Percentiles rank a stretch among this genome's conserved stretches.
Evolutionary conservation across 768 basidiomycete species (phyloP).

Genomic region (Boletus rufocinnamomeus): DNA sequence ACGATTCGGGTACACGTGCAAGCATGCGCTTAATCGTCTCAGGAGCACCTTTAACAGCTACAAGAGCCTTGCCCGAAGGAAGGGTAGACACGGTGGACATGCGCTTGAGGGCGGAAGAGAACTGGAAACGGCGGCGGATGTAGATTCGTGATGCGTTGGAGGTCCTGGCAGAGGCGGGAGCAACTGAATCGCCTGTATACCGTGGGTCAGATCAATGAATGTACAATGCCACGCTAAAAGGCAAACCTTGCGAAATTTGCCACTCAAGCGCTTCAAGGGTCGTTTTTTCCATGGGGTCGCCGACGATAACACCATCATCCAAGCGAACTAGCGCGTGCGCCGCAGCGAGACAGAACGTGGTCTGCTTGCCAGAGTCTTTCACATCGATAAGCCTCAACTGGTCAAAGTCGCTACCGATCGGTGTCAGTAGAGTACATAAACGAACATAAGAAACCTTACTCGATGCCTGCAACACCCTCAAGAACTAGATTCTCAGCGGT

Average conservation of each 20-base stretch:
- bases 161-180: conserved; percentile 52
- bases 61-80: conserved; percentile 60
- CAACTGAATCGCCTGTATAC: conserved; percentile 60
- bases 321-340: conserved; percentile 94
- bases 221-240: background rate
- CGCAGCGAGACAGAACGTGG: conserved; percentile 85
- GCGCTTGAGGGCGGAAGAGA: conserved; percentile 94
- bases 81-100: conserved; percentile 89
- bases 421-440: conserved; percentile 1
- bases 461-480: conserved; percentile 89
- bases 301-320: conserved; percentile 92
- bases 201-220: background rate
- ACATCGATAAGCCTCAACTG: conserved; percentile 73
- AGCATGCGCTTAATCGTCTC: conserved; percentile 96
- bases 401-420: conserved; percentile 51
- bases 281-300: conserved; percentile 99
- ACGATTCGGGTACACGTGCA: conserved; percentile 64
- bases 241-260: conserved; percentile 69
- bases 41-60: conserved; percentile 93
- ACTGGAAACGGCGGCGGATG: conserved; percentile 94
- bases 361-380: conserved; percentile 72
- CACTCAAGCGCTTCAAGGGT: conserved; percentile 91
- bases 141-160: conserved; percentile 60
- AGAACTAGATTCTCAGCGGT: conserved; percentile 94
- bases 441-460: conserved; percentile 54